Percentiles rank a stretch among this genome's conserved stretches.
Conservation (phyloP, 257 asterid genomes). For the Solanum lycopersicoides region DNA sequence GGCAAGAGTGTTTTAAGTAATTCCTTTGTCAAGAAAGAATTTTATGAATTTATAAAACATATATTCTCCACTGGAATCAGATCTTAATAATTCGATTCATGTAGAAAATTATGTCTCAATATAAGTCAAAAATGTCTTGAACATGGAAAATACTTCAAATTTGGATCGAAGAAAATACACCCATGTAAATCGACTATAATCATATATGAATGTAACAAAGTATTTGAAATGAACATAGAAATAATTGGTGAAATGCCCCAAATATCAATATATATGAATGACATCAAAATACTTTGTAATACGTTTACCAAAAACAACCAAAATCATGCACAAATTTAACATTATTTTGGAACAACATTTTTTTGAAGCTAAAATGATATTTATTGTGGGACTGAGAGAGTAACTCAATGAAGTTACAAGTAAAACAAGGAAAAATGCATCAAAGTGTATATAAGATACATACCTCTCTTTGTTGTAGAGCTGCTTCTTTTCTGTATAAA, state of each 20-base stretch:
- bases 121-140: neutral
- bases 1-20: too few species aligned
- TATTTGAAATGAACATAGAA: neutral
- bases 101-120: neutral
- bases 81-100: neutral
- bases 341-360: neutral
- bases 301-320: neutral
- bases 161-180: neutral
- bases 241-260: neutral
- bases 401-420: neutral
- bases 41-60: neutral
- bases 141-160: neutral
- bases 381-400: neutral
- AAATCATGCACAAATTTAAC: neutral
- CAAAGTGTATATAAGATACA: neutral
- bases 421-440: neutral
- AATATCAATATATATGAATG: neutral
- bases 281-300: neutral
- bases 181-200: neutral
- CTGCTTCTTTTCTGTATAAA: slow-evolving; percentile 81
- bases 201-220: neutral
- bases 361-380: neutral
- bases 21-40: neutral
- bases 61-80: neutral
- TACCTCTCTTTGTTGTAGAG: slow-evolving; percentile 94